Conservation (phyloP, 495 filamentous ascomycete species). For the Talaromyces wortmannii region DNA sequence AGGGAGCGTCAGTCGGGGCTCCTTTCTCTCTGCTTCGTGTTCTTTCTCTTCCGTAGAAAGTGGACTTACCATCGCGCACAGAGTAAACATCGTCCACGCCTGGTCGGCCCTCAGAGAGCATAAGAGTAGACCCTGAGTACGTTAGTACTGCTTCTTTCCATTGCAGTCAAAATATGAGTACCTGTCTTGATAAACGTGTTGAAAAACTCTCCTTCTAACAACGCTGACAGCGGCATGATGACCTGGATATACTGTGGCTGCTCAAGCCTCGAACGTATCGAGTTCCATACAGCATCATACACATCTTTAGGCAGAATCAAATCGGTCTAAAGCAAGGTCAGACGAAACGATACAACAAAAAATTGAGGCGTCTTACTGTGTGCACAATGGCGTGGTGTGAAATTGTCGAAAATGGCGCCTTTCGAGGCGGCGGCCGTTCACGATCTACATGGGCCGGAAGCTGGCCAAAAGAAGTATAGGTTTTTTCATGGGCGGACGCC, state of each 20-base stretch:
- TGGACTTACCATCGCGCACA: constrained; percentile 56
- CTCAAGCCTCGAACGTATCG: constrained; percentile 37
- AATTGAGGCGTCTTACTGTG: constrained; percentile 43
- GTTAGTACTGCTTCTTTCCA: background rate
- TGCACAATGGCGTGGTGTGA: constrained; percentile 66
- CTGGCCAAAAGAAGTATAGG: constrained; percentile 59
- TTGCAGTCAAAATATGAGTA: background rate
- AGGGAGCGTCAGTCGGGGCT: background rate
- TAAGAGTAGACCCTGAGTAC: constrained; percentile 70
- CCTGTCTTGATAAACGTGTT: constrained; percentile 81
- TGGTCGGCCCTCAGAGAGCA: constrained; percentile 81
- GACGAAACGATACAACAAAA: background rate
- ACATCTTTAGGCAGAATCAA: constrained; percentile 65
- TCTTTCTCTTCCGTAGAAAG: background rate
- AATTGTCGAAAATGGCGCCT: constrained; percentile 67
- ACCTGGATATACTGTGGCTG: constrained; percentile 58
- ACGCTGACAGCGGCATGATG: constrained; percentile 62
- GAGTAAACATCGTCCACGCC: constrained; percentile 77
- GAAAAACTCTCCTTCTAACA: constrained; percentile 77
- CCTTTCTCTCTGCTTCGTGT: background rate
- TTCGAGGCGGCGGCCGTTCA: constrained; percentile 62
- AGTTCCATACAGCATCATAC: constrained; percentile 47
- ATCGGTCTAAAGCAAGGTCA: constrained; percentile 48
- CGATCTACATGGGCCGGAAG: constrained; percentile 61
- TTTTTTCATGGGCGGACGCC: constrained; percentile 58